Base-by-base conservation (phyloP, 1,139 yeast species). In the Meyerozyma athensensis region DNA sequence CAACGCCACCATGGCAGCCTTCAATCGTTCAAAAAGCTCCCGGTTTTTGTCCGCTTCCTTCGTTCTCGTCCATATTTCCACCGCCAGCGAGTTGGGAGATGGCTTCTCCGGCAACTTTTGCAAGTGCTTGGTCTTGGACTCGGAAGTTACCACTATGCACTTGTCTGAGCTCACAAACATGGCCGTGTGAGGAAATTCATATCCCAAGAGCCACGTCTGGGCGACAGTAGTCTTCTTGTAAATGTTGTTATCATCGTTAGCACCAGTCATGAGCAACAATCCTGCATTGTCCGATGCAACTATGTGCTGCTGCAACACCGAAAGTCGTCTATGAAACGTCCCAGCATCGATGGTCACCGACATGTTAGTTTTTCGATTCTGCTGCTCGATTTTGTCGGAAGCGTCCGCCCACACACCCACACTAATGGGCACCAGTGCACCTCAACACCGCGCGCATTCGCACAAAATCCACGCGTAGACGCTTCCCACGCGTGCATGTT, bases 181-280 rank as follows among this genome's bases (percentile, higher is more conserved):
- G 32, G 81, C 81, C 1, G 97, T 89, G 40, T 95, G 94, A 17
- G 96, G 95, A 55, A 92, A 90, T 57, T 94, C 97, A 57, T 90
- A 92, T 5, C 97, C 97, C 42, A 92, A 67, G 42, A 92, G 68
- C 97, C 97, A 92, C 36, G 84, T 84, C 58, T 90, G 97, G 35
- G 90, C 63, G 36, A 86, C 85, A 0, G 96, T 82, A 9, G 96
- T 83, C 61, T 87, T 87, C 56, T 86, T 87, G 61, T 87, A 90
- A 33, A 96, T 95, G 56, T 89, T 86, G 45, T 84, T 92, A 41
- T 86, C 94, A 53, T 86, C 89, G 31, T 85, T 70, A 8, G 92
- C 86, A 8, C 97, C 97, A 36, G 85, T 82, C 9, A 86, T 76
- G 43, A 86, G 61, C 20, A 86, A 54, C 16, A 85, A 74, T 24